Evolutionary conservation across 768 basidiomycete genomes (phyloP).

Genomic region (Naganishia onofrii): DNA sequence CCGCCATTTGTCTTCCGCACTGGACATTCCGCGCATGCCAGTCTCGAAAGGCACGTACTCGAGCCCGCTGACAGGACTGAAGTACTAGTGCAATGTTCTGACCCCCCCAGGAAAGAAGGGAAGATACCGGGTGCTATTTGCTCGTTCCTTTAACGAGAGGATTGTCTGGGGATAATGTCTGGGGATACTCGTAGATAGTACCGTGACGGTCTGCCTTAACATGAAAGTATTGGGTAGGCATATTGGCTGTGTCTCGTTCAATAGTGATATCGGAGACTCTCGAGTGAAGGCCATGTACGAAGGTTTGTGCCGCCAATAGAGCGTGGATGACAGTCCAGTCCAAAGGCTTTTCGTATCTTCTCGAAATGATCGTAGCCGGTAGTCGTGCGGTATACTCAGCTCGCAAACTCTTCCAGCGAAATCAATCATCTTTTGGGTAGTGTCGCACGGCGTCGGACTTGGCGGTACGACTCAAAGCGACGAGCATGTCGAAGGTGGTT

Average conservation of each 20-base stretch:
- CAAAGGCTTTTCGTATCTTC: neutral
- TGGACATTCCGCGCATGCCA: neutral
- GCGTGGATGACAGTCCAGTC: neutral
- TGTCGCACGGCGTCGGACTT: neutral
- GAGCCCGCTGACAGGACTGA: neutral
- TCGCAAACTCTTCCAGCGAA: neutral
- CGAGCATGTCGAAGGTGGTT: neutral
- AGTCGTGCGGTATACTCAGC: neutral
- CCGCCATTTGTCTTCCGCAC: neutral
- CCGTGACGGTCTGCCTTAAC: neutral
- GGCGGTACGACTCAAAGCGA: neutral
- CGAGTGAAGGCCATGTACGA: neutral
- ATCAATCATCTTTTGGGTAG: neutral
- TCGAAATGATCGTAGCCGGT: neutral
- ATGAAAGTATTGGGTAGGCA: neutral
- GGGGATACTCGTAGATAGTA: neutral
- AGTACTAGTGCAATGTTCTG: conserved; percentile 3
- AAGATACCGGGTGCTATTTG: neutral
- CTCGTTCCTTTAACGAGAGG: neutral
- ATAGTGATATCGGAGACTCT: neutral
- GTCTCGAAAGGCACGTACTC: neutral
- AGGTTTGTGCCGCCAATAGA: neutral
- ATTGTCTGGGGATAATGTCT: neutral
- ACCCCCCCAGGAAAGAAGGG: neutral
- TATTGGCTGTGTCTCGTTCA: neutral